Evolutionary conservation across 257 asterid genomes (phyloP), one percentile per base, ranked within the genome.

Genomic region (Solanum sparsipilum): DNA sequence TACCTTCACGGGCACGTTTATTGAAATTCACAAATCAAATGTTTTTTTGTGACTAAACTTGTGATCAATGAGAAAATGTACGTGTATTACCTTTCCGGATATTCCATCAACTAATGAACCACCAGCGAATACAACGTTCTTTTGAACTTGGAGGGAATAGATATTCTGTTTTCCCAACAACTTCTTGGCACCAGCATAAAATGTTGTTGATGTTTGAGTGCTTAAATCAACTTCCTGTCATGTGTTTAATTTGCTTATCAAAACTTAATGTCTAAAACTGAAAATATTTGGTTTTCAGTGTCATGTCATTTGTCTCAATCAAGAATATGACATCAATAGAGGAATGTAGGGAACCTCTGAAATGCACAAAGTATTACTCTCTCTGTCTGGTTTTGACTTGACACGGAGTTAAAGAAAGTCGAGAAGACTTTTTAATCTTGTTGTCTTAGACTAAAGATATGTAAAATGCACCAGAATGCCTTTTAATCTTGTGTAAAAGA

Each of bases 191-290:
- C 98, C 98, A 31, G 95, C 67, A 90, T 92, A 96, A 88, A 94
- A 94, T 78, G 92, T 85, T 15, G 96, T 89, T 41, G 94, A 89
- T 56, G 94, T 87, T 7, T 91, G 90, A 73, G 94, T 90, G 85
- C 91, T 89, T 83, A 94, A 73, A 88, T 96, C 97, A 90, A 94
- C 95, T 90, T 95, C 98, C 98, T 95, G 94, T 48, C 65, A 86
- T 73, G 88, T 39, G 52, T 73, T 85, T 39, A 31, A 11, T n/a
- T 6, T 35, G 35, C 38, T 84, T 84, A 60, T 60, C 38, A 44
- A 79, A 44, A 36, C 29, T 52, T 41, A 25, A 44, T 21, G 21
- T 4, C 63, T 15, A 78, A 25, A 78, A 41, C 20, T 41, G 63
- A 21, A 25, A 25, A 78, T 41, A 7, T 79, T 44, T 41, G 25